A percentile compares a stretch with the other conserved stretches of the same genome.
Evolutionary conservation across 352 stramenopile genomes (phyloP).

Genomic region (Elongisporangium prolatum): DNA sequence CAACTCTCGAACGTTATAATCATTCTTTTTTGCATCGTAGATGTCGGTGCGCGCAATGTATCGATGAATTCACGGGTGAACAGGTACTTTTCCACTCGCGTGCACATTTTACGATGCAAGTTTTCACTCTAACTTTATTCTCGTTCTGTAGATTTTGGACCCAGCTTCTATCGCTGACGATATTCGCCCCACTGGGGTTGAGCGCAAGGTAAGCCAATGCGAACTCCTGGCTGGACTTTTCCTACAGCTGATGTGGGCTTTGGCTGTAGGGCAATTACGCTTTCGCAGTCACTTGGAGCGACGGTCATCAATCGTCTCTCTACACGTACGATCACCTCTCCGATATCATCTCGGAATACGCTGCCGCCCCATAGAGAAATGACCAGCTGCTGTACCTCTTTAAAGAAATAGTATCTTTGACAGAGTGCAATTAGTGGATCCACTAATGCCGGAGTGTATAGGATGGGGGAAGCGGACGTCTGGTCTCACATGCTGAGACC

Average conservation of each 20-base stretch:
- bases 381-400: too few species aligned
- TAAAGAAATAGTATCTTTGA: too few species aligned
- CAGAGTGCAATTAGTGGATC: too few species aligned
- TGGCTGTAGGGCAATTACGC: constrained; percentile 97
- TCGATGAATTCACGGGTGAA: constrained; percentile 83
- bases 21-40: constrained; percentile 16
- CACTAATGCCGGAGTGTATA: too few species aligned
- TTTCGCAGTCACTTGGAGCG: constrained; percentile 95
- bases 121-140: too few species aligned
- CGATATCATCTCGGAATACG: constrained; percentile 48
- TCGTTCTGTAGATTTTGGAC: constrained; percentile 85
- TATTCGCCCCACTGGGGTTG: constrained; percentile 74
- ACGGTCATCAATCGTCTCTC: constrained; percentile 94
- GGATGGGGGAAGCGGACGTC: neutral
- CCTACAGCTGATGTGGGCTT: too few species aligned
- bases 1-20: neutral
- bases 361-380: constrained; percentile 3
- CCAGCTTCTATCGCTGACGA: constrained; percentile 63
- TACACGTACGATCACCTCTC: constrained; percentile 93
- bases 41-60: constrained; percentile 81
- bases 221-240: neutral
- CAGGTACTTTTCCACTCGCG: constrained; percentile 33
- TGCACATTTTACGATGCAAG: too few species aligned
- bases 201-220: constrained; percentile 57
- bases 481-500: neutral